phyloP scores from a whole-genome alignment of 2,329 filamentous ascomycete genomes.

The Claviceps sp. region DNA sequence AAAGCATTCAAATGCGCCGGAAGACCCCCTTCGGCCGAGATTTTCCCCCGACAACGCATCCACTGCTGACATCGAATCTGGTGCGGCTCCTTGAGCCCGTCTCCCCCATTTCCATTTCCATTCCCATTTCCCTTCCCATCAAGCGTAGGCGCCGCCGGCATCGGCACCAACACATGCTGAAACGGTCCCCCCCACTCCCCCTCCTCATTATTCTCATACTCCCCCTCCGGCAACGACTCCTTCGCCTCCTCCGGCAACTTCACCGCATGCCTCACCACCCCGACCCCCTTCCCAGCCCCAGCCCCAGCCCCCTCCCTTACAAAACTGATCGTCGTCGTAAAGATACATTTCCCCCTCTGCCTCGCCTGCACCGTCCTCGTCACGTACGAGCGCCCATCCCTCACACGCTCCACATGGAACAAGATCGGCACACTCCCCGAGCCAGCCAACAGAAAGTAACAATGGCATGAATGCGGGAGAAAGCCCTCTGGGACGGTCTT shows the following conservation, averaged over 20 bases:
- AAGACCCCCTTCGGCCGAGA: constrained; percentile 59
- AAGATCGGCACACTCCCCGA: constrained; percentile 74
- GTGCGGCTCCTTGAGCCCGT: constrained; percentile 46
- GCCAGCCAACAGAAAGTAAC: constrained; percentile 93
- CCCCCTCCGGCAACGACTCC: too few relatives aligned
- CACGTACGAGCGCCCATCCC: constrained; percentile 78
- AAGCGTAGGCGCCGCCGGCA: too few relatives aligned
- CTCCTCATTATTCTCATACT: too few relatives aligned
- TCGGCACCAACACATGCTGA: too few relatives aligned
- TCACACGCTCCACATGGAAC: constrained; percentile 89
- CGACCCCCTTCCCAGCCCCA: too few relatives aligned
- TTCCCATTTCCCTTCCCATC: too few relatives aligned
- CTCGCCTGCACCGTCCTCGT: constrained; percentile 93
- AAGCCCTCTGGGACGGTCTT: constrained; percentile 72
- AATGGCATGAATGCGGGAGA: constrained; percentile 90
- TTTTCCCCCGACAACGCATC: constrained; percentile 61
- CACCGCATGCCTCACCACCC: too few relatives aligned
- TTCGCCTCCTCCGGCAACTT: too few relatives aligned
- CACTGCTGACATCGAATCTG: constrained; percentile 59
- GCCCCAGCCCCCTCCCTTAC: constrained; percentile 35
- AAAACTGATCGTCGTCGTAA: constrained; percentile 90
- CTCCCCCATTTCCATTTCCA: constrained; percentile 24
- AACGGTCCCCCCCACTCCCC: too few relatives aligned
- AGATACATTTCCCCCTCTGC: constrained; percentile 79
- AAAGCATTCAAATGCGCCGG: constrained; percentile 76